These are phyloP conservation scores for Papiliotrema flavescens DNA, from an alignment of 1,284 basidiomycete species.

Conservation along the genomic window DNA sequence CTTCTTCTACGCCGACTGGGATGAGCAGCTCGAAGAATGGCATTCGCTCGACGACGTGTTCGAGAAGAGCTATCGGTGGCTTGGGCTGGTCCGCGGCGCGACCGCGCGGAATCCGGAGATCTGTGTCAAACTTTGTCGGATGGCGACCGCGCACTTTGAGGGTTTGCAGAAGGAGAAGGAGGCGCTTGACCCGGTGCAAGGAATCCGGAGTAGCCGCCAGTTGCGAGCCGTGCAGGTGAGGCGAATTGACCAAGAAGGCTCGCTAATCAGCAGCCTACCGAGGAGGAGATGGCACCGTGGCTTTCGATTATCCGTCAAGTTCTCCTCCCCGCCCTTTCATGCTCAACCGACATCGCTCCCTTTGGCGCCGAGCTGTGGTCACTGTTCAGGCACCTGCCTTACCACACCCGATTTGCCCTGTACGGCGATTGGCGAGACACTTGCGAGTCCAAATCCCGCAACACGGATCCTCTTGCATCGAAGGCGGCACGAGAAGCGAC, in stretches of 20 bases:
- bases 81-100: constrained; percentile 72
- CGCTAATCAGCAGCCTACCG: constrained; percentile 38
- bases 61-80: constrained; percentile 58
- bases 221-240: constrained; percentile 13
- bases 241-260: neutral
- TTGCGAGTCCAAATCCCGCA: no score
- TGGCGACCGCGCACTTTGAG: constrained; percentile 55
- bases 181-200: constrained; percentile 6
- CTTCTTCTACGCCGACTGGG: constrained; percentile 87
- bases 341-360: constrained; percentile 79
- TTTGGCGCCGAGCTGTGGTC: constrained; percentile 85
- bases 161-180: constrained; percentile 26
- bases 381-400: constrained; percentile 72
- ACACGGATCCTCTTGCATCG: no score
- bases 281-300: constrained; percentile 58
- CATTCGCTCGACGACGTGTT: constrained; percentile 62
- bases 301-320: constrained; percentile 72
- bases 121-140: constrained; percentile 60
- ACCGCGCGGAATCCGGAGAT: constrained; percentile 66
- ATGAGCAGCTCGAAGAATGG: constrained; percentile 65
- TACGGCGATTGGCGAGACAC: constrained; percentile 92
- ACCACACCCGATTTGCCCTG: constrained; percentile 74
- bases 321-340: constrained; percentile 80
- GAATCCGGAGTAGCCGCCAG: constrained; percentile 26
- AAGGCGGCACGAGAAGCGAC: constrained; percentile 35